Evolutionary conservation across 2,329 filamentous ascomycete genomes (phyloP), one percentile per base, ranked within the genome.

Genomic region (Meredithiella fracta): DNA sequence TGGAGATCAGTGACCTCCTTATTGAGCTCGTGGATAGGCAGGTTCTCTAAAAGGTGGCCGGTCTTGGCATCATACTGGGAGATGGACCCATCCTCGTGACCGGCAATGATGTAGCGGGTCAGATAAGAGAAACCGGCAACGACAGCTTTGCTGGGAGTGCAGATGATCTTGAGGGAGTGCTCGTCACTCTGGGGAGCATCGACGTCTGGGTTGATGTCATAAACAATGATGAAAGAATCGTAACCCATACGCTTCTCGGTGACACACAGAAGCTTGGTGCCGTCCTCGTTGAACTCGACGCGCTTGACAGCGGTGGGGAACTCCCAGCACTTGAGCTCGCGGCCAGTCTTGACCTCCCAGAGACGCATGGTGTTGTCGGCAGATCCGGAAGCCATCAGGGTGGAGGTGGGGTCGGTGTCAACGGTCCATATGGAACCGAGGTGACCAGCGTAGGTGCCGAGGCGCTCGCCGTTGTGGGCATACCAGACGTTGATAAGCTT

Each of bases 181-280:
- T 96, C 90, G 64, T 89, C 81, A 62, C 75, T 80, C 76, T 98
- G 92, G 69, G 87, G 80, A 60, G 83, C 87, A 61, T 90, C 75
- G 61, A 86, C 78, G 67, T 94, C 89, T 62, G 83, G 80, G 69
- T 81, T 83, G 76, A 98, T 85, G 68, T 95, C 86, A 67, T 94
- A 79, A 61, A 97, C 89, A 60, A 91, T 83, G 65, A 98, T 96
- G 63, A 90, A 94, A 67, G 87, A 88, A 62, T 97, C 77, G 72
- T 88, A 91, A 63, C 92, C 92, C 81, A 94, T 95, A 66, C 92
- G 88, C 85, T 96, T 95, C 76, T 98, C 92, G 55, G 92, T 98
- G 61, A 98, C 90, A 61, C 88, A 91, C 62, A 98, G 76, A 64
- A 98, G 77, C 73, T 86, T 81, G 66, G 80, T 85, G 65, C 91